Evolutionary conservation across 2,329 filamentous ascomycete species (phyloP).

Genomic region (Penicillium sp.): DNA sequence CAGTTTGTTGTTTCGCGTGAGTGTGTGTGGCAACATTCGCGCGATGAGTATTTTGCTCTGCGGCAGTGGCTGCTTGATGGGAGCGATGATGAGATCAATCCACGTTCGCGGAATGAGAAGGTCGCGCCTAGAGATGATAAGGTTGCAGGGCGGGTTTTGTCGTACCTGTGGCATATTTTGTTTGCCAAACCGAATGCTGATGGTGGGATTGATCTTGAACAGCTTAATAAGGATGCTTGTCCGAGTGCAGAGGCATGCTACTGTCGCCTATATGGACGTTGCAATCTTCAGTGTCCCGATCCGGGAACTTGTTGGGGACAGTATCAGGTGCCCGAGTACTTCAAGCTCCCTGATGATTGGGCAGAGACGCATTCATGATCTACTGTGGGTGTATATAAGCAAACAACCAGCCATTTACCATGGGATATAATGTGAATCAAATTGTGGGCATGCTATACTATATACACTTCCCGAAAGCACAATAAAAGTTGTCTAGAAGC

Average conservation of each 20-base stretch:
- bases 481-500: conserved; percentile 49
- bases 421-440: background rate
- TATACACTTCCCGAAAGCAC: conserved; percentile 5
- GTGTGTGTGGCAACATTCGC: conserved; percentile 47
- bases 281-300: conserved; percentile 32
- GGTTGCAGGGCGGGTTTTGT: conserved; percentile 45
- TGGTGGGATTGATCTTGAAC: conserved; percentile 32
- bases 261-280: conserved; percentile 44
- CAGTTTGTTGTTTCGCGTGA: conserved; percentile 52
- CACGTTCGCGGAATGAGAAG: conserved; percentile 9
- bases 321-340: conserved; percentile 38
- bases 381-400: background rate
- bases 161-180: conserved; percentile 50
- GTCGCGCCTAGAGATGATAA: conserved; percentile 42
- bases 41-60: conserved; percentile 50
- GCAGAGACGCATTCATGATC: conserved; percentile 27
- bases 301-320: conserved; percentile 38
- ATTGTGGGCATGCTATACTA: conserved; percentile 16
- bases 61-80: conserved; percentile 52
- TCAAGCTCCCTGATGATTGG: conserved; percentile 37
- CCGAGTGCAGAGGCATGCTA: conserved; percentile 43
- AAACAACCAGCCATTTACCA: background rate
- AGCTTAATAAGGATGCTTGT: conserved; percentile 37
- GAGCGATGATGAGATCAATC: conserved; percentile 6
- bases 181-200: conserved; percentile 35